Evolutionary conservation across 2,329 filamentous ascomycete species (phyloP).

Genomic region (Stromatinia cepivora): DNA sequence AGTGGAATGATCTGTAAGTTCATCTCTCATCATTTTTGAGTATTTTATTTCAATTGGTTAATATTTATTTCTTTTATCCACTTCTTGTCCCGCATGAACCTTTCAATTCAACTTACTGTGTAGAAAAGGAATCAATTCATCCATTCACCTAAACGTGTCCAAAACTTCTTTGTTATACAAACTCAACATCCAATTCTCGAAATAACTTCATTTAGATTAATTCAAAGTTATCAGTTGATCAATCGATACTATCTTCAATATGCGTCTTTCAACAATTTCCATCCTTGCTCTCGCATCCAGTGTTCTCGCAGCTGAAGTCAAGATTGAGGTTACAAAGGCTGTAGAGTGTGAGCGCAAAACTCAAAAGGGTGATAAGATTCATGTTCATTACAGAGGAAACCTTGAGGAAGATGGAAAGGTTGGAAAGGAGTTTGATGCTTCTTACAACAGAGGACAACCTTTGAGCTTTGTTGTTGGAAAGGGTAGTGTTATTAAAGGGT

Average conservation of each 20-base stretch:
- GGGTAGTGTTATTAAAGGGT: constrained; percentile 89
- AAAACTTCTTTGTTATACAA: constrained; percentile 6
- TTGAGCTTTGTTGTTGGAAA: constrained; percentile 77
- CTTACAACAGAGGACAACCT: constrained; percentile 74
- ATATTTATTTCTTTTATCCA: not conserved
- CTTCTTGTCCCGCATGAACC: not conserved
- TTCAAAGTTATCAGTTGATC: not conserved
- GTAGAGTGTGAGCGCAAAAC: constrained; percentile 81
- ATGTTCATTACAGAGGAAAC: constrained; percentile 87
- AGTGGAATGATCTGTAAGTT: not conserved
- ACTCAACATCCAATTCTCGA: not conserved
- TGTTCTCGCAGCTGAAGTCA: constrained; percentile 50
- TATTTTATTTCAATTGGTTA: not conserved
- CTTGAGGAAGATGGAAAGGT: constrained; percentile 56
- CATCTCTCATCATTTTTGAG: not conserved
- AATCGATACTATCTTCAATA: constrained; percentile 22
- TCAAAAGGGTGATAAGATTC: constrained; percentile 72
- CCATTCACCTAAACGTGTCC: constrained; percentile 13
- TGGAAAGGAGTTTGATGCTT: constrained; percentile 81
- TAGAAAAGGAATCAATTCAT: too few species aligned
- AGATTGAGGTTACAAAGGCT: constrained; percentile 73
- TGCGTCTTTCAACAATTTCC: constrained; percentile 40
- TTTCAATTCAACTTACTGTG: too few species aligned
- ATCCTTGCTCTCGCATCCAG: constrained; percentile 36
- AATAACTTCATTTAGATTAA: not conserved